Conservation (phyloP, 2,329 filamentous ascomycete species). For the Fusarium sp. region DNA sequence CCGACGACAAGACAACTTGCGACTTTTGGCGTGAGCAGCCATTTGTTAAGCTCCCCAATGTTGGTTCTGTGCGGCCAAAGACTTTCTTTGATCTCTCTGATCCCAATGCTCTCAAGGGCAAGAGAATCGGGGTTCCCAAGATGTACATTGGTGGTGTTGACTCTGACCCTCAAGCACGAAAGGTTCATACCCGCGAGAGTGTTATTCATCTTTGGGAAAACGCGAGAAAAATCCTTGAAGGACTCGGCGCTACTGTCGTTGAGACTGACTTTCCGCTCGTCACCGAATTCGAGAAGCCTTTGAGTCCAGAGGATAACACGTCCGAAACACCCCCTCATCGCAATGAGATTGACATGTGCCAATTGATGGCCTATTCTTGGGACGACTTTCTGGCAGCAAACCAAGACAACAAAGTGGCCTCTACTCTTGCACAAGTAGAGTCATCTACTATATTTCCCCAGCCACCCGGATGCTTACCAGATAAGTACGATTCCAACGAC, state of each 20-base stretch:
- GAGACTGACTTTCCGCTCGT: constrained; percentile 5
- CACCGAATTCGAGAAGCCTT: not conserved
- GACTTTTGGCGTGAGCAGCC: constrained; percentile 34
- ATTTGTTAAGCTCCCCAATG: constrained; percentile 3
- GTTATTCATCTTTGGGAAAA: not conserved
- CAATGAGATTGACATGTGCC: constrained; percentile 9
- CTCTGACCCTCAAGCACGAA: not conserved
- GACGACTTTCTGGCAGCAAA: not conserved
- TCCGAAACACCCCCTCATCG: constrained; percentile 1
- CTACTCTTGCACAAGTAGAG: not conserved
- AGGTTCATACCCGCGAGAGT: not conserved
- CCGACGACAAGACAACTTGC: not conserved
- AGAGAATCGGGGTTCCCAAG: constrained; percentile 23
- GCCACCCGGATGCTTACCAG: not conserved
- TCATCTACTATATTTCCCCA: not conserved
- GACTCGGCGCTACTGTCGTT: not conserved
- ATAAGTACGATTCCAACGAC: not conserved
- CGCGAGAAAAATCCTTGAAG: not conserved
- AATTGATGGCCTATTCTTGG: constrained; percentile 13
- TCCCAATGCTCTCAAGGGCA: constrained; percentile 1
- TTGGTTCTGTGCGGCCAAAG: constrained; percentile 1
- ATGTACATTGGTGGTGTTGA: constrained; percentile 17
- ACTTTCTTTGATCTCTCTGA: constrained; percentile 8
- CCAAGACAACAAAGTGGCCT: not conserved
- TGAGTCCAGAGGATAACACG: not conserved